A percentile compares a stretch with the other conserved stretches of the same genome.
These are phyloP conservation scores for Spathaspora hagerdaliae DNA, from an alignment of 805 yeast genomes.

Conservation along the genomic window DNA sequence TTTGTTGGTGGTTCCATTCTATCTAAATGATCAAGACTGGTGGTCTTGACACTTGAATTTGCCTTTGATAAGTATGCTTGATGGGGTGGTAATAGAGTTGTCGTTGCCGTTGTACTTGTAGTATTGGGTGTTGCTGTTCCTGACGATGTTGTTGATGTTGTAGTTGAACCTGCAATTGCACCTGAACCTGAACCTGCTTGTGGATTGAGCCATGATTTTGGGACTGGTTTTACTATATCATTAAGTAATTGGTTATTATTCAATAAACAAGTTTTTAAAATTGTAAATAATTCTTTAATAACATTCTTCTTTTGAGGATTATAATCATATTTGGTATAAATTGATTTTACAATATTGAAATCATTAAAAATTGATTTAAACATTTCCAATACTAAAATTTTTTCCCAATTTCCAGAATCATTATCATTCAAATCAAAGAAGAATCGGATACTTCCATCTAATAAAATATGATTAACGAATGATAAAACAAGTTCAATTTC, in stretches of 20 bases:
- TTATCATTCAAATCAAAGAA: conserved; percentile 35
- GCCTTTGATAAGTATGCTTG: conserved; percentile 31
- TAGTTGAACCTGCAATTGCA: conserved; percentile 4
- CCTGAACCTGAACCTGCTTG: conserved; percentile 1
- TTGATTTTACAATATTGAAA: conserved; percentile 43
- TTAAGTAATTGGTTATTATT: conserved; percentile 15
- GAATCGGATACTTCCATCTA: conserved; percentile 20
- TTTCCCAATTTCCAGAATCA: conserved; percentile 62
- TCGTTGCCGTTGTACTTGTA: background rate
- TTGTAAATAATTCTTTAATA: conserved; percentile 48
- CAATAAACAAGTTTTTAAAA: conserved; percentile 18
- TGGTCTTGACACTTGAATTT: conserved; percentile 45
- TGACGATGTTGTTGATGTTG: background rate
- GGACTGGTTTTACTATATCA: conserved; percentile 12
- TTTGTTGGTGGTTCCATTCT: conserved; percentile 70
- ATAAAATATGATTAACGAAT: conserved; percentile 66
- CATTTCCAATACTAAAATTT: conserved; percentile 68
- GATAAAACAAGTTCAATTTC: conserved; percentile 83
- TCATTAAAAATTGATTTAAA: conserved; percentile 59
- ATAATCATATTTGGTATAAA: conserved; percentile 62
- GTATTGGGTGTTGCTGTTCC: background rate
- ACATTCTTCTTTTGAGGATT: conserved; percentile 55
- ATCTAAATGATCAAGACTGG: conserved; percentile 74
- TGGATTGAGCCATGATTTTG: background rate
- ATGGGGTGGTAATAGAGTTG: conserved; percentile 11